Percentiles rank a stretch among this genome's conserved stretches.
Evolutionary conservation across 768 basidiomycete species (phyloP).

Genomic region (Scleroderma bovista): DNA sequence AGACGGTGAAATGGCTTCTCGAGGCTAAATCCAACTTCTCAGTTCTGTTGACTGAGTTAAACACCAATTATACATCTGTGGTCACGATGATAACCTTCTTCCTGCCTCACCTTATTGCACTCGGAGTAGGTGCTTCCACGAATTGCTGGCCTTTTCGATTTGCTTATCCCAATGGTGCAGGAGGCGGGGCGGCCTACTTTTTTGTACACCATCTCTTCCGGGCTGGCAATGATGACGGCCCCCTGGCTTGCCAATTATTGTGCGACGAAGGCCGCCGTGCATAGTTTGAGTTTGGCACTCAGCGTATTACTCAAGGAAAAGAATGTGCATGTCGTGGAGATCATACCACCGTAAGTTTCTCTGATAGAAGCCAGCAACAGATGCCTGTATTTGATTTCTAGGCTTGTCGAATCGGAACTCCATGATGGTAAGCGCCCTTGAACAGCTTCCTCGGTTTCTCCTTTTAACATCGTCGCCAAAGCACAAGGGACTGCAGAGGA

Average conservation of each 20-base stretch:
- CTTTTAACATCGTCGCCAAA: slow-evolving; percentile 45
- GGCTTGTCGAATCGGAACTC: slow-evolving; percentile 56
- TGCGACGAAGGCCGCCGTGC: slow-evolving; percentile 54
- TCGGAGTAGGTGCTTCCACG: slow-evolving; percentile 34
- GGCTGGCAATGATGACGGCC: slow-evolving; percentile 41
- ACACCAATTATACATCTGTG: slow-evolving; percentile 49
- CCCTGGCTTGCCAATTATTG: slow-evolving; percentile 44
- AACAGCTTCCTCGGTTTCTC: not conserved
- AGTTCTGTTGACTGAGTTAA: slow-evolving; percentile 36
- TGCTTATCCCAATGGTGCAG: not conserved
- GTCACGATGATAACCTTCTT: slow-evolving; percentile 44
- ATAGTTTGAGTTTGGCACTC: slow-evolving; percentile 46
- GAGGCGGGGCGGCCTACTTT: slow-evolving; percentile 33
- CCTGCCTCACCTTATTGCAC: slow-evolving; percentile 49
- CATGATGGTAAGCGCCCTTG: slow-evolving; percentile 42
- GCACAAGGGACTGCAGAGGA: slow-evolving; percentile 46
- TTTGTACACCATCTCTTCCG: slow-evolving; percentile 49
- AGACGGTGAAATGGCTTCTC: not conserved
- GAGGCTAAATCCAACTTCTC: not conserved
- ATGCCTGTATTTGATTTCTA: slow-evolving; percentile 13
- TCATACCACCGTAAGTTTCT: slow-evolving; percentile 49
- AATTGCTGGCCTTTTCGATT: slow-evolving; percentile 7
- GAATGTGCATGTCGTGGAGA: slow-evolving; percentile 49
- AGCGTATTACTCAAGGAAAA: slow-evolving; percentile 42
- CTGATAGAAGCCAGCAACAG: not conserved